Conservation (phyloP, 768 basidiomycete genomes). For the Kwoniella newhampshirensis region DNA sequence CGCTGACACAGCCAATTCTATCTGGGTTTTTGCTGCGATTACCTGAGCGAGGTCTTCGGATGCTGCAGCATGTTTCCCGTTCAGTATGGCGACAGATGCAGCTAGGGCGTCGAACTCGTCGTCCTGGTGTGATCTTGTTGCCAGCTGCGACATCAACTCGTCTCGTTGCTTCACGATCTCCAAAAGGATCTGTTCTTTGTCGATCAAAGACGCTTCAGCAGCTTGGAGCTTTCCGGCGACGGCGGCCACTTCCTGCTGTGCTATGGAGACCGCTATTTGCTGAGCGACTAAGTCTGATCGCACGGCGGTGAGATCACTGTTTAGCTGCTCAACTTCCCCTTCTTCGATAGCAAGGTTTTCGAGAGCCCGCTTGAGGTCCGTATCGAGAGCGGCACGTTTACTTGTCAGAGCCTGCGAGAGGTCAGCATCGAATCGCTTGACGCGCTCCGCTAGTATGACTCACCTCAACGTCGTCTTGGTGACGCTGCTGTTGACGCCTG, state of each 20-base stretch:
- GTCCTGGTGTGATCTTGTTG: slow-evolving; percentile 8
- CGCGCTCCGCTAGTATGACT: background rate
- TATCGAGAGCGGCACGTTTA: background rate
- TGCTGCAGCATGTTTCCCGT: background rate
- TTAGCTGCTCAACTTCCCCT: background rate
- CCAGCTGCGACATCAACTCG: background rate
- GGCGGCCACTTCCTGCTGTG: background rate
- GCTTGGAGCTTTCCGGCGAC: background rate
- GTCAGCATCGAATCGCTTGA: background rate
- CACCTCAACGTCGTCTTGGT: slow-evolving; percentile 8
- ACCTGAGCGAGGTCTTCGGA: slow-evolving; percentile 1
- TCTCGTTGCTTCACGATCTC: background rate
- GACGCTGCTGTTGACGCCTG: background rate
- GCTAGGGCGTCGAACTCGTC: slow-evolving; percentile 1
- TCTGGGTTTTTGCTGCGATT: background rate
- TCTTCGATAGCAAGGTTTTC: background rate
- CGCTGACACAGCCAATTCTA: background rate
- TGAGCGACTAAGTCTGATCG: background rate
- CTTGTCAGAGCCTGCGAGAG: background rate
- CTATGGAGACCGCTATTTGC: background rate
- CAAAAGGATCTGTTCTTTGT: slow-evolving; percentile 7
- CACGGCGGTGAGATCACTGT: background rate
- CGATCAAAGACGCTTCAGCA: background rate
- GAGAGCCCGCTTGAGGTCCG: background rate
- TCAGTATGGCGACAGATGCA: background rate